Evolutionary conservation across 192 early-diverging fungal genomes (phyloP), one percentile per base, ranked within the genome.

Genomic region (Backusella tuberculispora): DNA sequence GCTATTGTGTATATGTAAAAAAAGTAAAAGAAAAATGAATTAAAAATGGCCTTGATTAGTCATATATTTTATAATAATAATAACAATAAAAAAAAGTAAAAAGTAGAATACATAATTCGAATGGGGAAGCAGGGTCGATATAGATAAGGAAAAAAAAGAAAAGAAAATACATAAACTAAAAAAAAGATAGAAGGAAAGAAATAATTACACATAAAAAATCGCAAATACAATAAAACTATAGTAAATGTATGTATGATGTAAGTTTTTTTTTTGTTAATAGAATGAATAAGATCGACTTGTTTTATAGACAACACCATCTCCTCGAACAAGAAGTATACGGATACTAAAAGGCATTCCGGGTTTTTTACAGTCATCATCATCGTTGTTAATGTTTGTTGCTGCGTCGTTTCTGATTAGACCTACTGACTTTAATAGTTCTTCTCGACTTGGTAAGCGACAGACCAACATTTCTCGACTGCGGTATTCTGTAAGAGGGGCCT

Each of bases 381-480:
- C 70, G 7, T 48, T 15, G 42, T 47, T 38, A 7, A 60, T 34
- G 8, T 21, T n/a, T 6, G 66, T 21, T 13, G 72, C 63, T n/a
- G 38, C 41, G 19, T 67, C 66, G 19, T 67, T 38, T 42, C 66
- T 38, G 21, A 42, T 67, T 8, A 67, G 41, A 12, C 66, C 66
- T 34, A 64, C 69, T 5, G 47, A 72, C 19, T 72, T 53, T 15
- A 72, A 21, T 14, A 72, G 41, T 14, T 72, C 53, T 21, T 72
- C 53, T 12, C 38, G 38, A 43, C 26, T 37, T 14, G 87, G 87
- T 41, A 88, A 78, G 17, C 77, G 79, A 24, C 82, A 84, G 2
- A 83, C 76, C 10, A 86, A 29, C 29, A 76, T 74, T 26, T 88
- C 85, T 8, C 78, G 71, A 9, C 80, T 83, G 15, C 85, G 81